These are phyloP conservation scores for Lignosus rhinocerotis DNA, from an alignment of 1,284 basidiomycete species.

Conservation along the genomic window DNA sequence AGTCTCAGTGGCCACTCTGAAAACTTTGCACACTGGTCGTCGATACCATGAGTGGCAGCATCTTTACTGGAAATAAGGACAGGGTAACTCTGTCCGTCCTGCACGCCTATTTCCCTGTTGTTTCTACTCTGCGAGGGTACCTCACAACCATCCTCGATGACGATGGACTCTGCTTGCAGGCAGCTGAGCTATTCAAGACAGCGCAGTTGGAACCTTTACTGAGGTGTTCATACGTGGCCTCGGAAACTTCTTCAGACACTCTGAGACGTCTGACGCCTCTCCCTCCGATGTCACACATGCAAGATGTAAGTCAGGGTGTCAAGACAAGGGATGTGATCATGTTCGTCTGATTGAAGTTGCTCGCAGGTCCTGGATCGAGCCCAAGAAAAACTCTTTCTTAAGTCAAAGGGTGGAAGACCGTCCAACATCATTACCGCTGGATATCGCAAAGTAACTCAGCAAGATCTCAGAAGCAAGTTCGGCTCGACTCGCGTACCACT, in stretches of 20 bases:
- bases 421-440: constrained; percentile 66
- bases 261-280: constrained; percentile 29
- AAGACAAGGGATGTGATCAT: neutral
- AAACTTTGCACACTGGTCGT: neutral
- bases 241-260: constrained; percentile 16
- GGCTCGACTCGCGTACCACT: constrained; percentile 40
- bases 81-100: constrained; percentile 24
- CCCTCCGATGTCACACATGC: constrained; percentile 51
- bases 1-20: neutral
- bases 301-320: constrained; percentile 44
- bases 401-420: constrained; percentile 36
- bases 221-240: constrained; percentile 46
- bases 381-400: constrained; percentile 52
- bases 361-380: constrained; percentile 59
- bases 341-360: neutral
- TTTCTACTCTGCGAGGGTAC: constrained; percentile 44
- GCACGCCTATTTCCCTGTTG: constrained; percentile 41
- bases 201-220: constrained; percentile 42
- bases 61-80: too few relatives aligned
- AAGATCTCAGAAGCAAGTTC: constrained; percentile 28
- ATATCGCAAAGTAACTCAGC: constrained; percentile 52
- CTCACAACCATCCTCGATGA: constrained; percentile 40
- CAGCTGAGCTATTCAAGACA: constrained; percentile 23
- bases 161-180: constrained; percentile 20
- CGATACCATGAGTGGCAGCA: neutral